A percentile compares a stretch with the other conserved stretches of the same genome.
Evolutionary conservation across 1,139 yeast genomes (phyloP).

Genomic region (Pichia sp.): DNA sequence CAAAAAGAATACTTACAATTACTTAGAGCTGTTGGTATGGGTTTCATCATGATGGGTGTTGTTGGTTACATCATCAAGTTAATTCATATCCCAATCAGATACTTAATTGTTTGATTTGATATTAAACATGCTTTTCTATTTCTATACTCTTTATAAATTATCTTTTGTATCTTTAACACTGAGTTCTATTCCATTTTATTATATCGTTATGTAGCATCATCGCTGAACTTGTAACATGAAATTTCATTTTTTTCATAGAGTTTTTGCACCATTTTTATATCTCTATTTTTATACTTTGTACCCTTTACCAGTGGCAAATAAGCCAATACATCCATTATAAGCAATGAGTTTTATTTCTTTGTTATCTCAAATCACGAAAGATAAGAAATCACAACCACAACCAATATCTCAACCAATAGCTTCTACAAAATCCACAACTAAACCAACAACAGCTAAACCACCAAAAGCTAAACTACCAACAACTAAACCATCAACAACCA

Average conservation of each 20-base stretch:
- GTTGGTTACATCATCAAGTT: slow-evolving; percentile 94
- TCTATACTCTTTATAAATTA: background rate
- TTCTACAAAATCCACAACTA: background rate
- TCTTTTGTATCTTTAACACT: background rate
- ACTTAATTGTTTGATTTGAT: slow-evolving; percentile 69
- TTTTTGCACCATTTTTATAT: background rate
- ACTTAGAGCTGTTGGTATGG: slow-evolving; percentile 92
- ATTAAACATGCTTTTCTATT: background rate
- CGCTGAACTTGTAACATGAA: background rate
- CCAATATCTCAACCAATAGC: background rate
- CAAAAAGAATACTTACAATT: slow-evolving; percentile 81
- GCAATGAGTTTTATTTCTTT: slow-evolving; percentile 5
- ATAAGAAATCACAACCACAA: slow-evolving; percentile 12
- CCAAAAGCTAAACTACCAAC: background rate
- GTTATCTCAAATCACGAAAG: slow-evolving; percentile 22
- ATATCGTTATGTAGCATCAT: background rate
- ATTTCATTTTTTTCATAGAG: background rate
- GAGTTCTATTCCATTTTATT: background rate
- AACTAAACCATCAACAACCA: background rate
- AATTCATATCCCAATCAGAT: slow-evolving; percentile 94
- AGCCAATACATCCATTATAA: background rate
- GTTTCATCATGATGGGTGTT: slow-evolving; percentile 95
- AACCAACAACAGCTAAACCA: background rate
- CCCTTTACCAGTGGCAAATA: background rate
- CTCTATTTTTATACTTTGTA: background rate